Evolutionary conservation across 2,329 filamentous ascomycete species (phyloP).

Genomic region (Aspergillus intermedius): DNA sequence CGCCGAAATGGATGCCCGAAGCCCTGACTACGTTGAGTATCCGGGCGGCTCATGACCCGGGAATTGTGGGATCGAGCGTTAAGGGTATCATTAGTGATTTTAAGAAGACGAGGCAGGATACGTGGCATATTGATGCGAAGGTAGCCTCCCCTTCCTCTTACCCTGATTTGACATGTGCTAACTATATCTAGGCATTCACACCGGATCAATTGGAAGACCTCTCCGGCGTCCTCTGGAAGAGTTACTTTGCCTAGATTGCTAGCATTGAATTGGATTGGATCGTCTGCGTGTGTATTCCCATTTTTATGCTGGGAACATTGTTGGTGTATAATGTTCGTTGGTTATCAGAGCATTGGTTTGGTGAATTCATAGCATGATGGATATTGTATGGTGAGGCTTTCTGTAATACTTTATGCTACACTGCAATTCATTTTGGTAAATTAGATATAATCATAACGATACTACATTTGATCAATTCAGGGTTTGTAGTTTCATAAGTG

Average conservation of each 20-base stretch:
- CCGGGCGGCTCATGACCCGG: conserved; percentile 78
- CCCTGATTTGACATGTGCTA: conserved; percentile 1
- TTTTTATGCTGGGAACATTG: too few species aligned
- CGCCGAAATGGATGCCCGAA: conserved; percentile 88
- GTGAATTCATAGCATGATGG: not conserved
- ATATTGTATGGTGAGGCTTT: not conserved
- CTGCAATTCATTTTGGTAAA: too few species aligned
- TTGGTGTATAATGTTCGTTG: not conserved
- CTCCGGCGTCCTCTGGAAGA: conserved; percentile 98
- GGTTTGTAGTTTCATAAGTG: not conserved
- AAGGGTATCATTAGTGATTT: conserved; percentile 93
- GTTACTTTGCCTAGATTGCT: conserved; percentile 76
- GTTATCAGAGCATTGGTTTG: not conserved
- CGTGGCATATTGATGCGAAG: conserved; percentile 97
- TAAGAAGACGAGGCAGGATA: conserved; percentile 99
- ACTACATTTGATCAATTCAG: too few species aligned
- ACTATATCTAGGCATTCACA: conserved; percentile 61
- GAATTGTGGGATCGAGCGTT: conserved; percentile 90
- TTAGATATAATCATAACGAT: too few species aligned
- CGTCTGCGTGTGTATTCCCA: not conserved
- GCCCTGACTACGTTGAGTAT: conserved; percentile 78
- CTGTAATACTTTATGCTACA: not conserved
- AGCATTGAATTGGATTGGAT: not conserved
- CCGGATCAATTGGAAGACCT: conserved; percentile 89
- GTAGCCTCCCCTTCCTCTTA: conserved; percentile 46